A percentile compares a stretch with the other conserved stretches of the same genome.
phyloP scores from a whole-genome alignment of 768 basidiomycete genomes.

The Dictyophora rubrovolvata region DNA sequence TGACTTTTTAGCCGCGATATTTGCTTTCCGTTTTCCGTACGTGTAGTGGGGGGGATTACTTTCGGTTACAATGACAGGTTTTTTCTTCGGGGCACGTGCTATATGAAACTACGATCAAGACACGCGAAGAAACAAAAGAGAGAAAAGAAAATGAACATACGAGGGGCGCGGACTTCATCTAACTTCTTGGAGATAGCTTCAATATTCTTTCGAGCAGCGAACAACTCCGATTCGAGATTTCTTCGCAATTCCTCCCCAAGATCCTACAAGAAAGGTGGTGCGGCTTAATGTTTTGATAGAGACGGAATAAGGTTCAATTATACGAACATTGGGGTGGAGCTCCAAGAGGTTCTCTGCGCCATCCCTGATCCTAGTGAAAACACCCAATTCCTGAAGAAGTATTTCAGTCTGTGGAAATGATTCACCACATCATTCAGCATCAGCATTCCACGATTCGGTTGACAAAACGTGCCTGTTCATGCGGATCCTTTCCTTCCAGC shows the following conservation, averaged over 20 bases:
- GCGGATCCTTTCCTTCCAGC: slow-evolving; percentile 35
- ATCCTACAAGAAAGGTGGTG: slow-evolving; percentile 11
- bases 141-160: slow-evolving; percentile 15
- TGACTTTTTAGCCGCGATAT: background rate
- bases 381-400: slow-evolving; percentile 56
- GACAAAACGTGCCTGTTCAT: slow-evolving; percentile 26
- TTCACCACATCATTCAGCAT: background rate
- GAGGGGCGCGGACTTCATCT: slow-evolving; percentile 26
- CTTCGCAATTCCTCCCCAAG: slow-evolving; percentile 51
- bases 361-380: slow-evolving; percentile 78
- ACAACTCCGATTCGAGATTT: slow-evolving; percentile 70
- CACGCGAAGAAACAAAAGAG: slow-evolving; percentile 9
- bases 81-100: slow-evolving; percentile 23
- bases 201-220: slow-evolving; percentile 67
- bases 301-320: background rate
- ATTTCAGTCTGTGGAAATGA: slow-evolving; percentile 43
- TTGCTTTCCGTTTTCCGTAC: slow-evolving; percentile 4
- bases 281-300: slow-evolving; percentile 18
- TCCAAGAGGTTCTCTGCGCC: slow-evolving; percentile 85
- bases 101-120: background rate
- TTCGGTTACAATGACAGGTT: slow-evolving; percentile 12
- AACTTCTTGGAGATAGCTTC: slow-evolving; percentile 49
- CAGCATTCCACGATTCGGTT: background rate
- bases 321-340: slow-evolving; percentile 45
- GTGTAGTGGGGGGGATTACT: background rate